These are phyloP conservation scores for Acer saccharum DNA, from an alignment of 345 rosid species.

Conservation along the genomic window DNA sequence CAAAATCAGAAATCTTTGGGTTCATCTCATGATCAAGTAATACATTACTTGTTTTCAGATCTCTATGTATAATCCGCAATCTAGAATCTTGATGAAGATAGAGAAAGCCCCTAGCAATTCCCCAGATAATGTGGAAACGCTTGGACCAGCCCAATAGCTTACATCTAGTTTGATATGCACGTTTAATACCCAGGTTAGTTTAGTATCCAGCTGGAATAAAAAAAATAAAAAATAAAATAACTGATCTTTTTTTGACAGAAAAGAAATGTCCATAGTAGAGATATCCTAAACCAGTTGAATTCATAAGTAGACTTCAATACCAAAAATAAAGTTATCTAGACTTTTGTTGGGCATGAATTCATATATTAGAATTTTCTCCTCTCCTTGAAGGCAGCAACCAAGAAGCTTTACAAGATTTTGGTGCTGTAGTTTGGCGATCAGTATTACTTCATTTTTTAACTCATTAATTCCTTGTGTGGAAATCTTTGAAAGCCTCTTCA, in stretches of 20 bases:
- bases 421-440: constrained; percentile 39
- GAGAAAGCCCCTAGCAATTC: constrained; percentile 50
- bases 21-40: constrained; percentile 45
- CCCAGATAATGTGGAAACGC: constrained; percentile 38
- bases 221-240: too few species aligned
- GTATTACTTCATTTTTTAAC: constrained; percentile 19
- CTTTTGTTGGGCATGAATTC: constrained; percentile 39
- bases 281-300: too few species aligned
- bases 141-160: constrained; percentile 33
- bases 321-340: constrained; percentile 35
- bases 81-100: constrained; percentile 53
- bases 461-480: constrained; percentile 26
- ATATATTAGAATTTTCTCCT: constrained; percentile 37
- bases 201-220: not conserved
- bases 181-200: not conserved
- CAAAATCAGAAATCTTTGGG: constrained; percentile 54
- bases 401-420: constrained; percentile 46
- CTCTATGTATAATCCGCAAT: constrained; percentile 42
- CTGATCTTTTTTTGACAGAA: too few species aligned
- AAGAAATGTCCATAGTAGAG: not conserved
- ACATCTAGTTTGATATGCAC: constrained; percentile 16
- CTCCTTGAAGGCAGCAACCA: constrained; percentile 39
- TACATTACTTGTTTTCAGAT: constrained; percentile 44
- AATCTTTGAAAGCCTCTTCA: constrained; percentile 26
- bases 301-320: constrained; percentile 12